Base-by-base conservation (phyloP, 225 moss, liverwort and hornwort species). In the Bryum argenteum region DNA sequence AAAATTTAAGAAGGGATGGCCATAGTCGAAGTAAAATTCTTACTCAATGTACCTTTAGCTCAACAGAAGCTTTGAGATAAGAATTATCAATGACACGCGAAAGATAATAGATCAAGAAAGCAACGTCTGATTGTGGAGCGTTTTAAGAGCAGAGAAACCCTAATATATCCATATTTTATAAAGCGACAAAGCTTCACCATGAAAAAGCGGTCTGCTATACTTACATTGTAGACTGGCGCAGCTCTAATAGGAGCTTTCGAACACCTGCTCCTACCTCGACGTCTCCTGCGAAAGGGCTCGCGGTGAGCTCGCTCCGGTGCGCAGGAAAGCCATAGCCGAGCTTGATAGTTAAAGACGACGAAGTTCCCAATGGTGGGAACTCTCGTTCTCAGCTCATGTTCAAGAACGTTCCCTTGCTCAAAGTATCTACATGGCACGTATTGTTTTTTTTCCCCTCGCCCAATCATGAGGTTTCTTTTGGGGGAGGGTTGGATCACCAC, bases 71-170 rank as follows among this genome's bases (percentile, higher is more conserved):
- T 58, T 1, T 6, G n/a, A 48, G 37, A 28, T 1, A 33, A 1
- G 26, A 21, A 21, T 14, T 11, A 2, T 10, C 1, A 9, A n/a
- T 3, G 18, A 10, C 10, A 8, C 33, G 71, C 13, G 17, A 63
- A 21, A 17, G 8, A 40, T 28, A 4, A 39, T 16, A 45, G 26
- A 55, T 9, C 38, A 3, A 54, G 33, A 17, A 24, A 6, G 6
- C 15, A 53, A 4, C 7, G 3, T 14, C 14, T 6, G 14, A 18
- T 41, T 15, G 10, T 11, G 2, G 33, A 22, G 68, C 55, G 54
- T 24, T 38, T 62, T 55, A 55, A 68, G 61, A 53, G 17, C 28
- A 33, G 5, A 72, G 20, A 54, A 78, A 79, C 68, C 78, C 78
- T 79, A 69, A 69, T 51, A 9, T 45, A 16, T 39, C 1, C 19